These are phyloP conservation scores for Emiliania huxleyi DNA, from an alignment of 78 protist species.

Conservation along the genomic window DNA sequence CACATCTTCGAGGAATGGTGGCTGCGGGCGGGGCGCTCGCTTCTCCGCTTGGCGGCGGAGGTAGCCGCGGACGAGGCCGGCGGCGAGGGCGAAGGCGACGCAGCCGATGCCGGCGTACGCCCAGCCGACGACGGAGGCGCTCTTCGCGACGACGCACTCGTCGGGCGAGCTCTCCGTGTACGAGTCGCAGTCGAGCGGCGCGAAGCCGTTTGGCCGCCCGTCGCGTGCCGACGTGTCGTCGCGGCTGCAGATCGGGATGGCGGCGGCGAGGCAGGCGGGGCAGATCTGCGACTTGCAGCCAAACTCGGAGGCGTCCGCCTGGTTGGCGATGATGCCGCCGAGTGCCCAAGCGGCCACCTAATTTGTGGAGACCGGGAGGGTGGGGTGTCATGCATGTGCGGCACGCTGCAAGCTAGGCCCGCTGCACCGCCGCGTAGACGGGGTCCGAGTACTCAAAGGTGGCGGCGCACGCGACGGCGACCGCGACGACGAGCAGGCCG, in stretches of 20 bases:
- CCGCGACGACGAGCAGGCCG: background rate
- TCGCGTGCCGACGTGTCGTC: background rate
- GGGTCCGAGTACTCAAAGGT: background rate
- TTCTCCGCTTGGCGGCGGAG: too few species aligned
- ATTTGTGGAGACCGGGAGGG: too few species aligned
- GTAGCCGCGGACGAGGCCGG: background rate
- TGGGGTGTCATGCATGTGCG: too few species aligned
- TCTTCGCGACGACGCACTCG: background rate
- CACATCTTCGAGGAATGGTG: too few species aligned
- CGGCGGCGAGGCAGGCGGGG: background rate
- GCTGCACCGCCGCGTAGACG: background rate
- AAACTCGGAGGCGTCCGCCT: background rate
- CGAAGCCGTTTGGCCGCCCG: background rate
- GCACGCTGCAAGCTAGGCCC: too few species aligned
- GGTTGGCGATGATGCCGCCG: background rate
- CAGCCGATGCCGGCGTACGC: background rate
- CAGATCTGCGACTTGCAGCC: background rate
- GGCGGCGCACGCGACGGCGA: background rate
- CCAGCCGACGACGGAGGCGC: background rate
- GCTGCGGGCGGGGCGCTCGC: too few species aligned
- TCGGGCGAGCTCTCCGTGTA: background rate
- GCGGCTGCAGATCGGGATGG: background rate
- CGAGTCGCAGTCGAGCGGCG: background rate
- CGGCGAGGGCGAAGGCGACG: background rate
- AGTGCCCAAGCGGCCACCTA: background rate